A percentile compares a stretch with the other conserved stretches of the same genome.
Evolutionary conservation across 1,284 basidiomycete genomes (phyloP).

Genomic region (Chalciporus sp.): DNA sequence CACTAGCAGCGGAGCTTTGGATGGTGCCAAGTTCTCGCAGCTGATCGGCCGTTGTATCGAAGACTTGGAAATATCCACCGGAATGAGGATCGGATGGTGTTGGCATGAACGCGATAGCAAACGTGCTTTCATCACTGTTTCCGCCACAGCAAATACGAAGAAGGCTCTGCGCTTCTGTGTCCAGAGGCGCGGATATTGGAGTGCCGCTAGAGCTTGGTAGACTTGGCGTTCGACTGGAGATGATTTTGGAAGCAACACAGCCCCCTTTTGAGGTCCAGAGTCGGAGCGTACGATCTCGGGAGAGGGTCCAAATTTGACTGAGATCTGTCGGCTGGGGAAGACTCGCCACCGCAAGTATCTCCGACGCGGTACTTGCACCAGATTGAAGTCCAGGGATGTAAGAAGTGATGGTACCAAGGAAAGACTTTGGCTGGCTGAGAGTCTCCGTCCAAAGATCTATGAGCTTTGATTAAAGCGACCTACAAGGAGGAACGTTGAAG

Average conservation of each 20-base stretch:
- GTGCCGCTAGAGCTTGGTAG: conserved; percentile 29
- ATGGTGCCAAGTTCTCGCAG: conserved; percentile 58
- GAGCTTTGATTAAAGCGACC: conserved; percentile 10
- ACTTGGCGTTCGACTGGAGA: conserved; percentile 36
- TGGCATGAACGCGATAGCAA: conserved; percentile 65
- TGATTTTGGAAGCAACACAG: conserved; percentile 61
- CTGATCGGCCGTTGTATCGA: conserved; percentile 55
- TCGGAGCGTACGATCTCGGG: conserved; percentile 83
- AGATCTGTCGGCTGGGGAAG: conserved; percentile 74
- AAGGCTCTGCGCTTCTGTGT: conserved; percentile 59
- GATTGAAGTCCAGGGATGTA: conserved; percentile 60
- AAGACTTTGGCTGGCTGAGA: conserved; percentile 59
- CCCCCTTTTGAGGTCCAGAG: conserved; percentile 78
- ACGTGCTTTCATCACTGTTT: conserved; percentile 47
- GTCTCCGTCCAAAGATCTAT: conserved; percentile 71
- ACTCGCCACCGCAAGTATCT: conserved; percentile 68
- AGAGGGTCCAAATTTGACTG: conserved; percentile 79
- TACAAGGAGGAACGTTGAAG: conserved; percentile 4
- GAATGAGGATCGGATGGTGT: conserved; percentile 59
- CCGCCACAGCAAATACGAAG: conserved; percentile 55
- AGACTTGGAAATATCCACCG: conserved; percentile 72
- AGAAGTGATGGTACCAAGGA: conserved; percentile 66
- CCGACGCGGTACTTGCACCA: conserved; percentile 46
- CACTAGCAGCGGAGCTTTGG: conserved; percentile 58
- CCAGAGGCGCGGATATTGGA: conserved; percentile 50